A percentile compares a stretch with the other conserved stretches of the same genome.
Conservation (phyloP, 176 grass and related monocot species). For the Bolboschoenus planiculmis region DNA sequence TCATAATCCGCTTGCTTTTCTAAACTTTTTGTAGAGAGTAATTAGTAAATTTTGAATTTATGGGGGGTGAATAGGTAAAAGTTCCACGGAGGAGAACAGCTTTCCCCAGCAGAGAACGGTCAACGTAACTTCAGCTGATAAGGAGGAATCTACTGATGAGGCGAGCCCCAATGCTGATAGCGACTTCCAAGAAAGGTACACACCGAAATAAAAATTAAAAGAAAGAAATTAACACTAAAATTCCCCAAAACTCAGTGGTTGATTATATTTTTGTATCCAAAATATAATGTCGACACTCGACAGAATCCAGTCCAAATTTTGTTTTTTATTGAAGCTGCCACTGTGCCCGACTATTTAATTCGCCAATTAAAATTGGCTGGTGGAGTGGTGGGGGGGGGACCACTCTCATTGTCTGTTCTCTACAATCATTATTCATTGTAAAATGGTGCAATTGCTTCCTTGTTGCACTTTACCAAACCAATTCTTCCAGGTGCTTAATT, state of each 20-base stretch:
- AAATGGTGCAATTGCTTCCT: background rate
- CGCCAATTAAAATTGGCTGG: slow-evolving; percentile 14
- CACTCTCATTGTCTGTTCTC: background rate
- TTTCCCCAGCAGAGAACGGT: slow-evolving; percentile 28
- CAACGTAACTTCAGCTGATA: slow-evolving; percentile 49
- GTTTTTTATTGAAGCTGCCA: slow-evolving; percentile 19
- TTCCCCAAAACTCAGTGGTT: background rate
- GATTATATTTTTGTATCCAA: background rate
- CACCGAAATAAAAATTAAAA: background rate
- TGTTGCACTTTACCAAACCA: slow-evolving; percentile 16
- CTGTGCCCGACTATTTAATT: slow-evolving; percentile 8
- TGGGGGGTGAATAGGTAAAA: slow-evolving; percentile 36
- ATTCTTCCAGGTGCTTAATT: background rate
- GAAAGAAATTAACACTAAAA: background rate
- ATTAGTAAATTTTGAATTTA: slow-evolving; percentile 15
- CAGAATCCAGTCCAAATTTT: slow-evolving; percentile 25
- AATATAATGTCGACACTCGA: background rate
- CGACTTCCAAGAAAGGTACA: slow-evolving; percentile 64
- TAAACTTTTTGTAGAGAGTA: background rate
- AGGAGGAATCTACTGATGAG: slow-evolving; percentile 55
- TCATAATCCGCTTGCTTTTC: background rate
- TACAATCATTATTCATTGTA: background rate
- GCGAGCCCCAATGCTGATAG: slow-evolving; percentile 51
- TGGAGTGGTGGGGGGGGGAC: slow-evolving; percentile 4
- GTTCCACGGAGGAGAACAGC: slow-evolving; percentile 13